Conservation (phyloP, 2,329 filamentous ascomycete species). For the Colletotrichum eremochloae region DNA sequence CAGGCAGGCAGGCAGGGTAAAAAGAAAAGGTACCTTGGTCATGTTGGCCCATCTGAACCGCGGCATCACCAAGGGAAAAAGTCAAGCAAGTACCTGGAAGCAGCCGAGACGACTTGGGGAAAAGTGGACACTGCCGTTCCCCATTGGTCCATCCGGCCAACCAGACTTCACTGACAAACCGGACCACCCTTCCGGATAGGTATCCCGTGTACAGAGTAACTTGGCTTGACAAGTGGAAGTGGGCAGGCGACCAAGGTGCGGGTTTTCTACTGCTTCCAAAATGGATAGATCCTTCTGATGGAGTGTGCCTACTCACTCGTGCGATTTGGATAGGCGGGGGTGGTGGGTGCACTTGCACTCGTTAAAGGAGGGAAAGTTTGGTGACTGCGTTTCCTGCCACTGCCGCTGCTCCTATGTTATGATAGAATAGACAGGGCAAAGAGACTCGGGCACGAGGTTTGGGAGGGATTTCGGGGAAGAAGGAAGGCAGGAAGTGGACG, state of each 20-base stretch:
- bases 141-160: background rate
- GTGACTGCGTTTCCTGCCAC: background rate
- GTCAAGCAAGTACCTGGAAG: constrained; percentile 1
- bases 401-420: background rate
- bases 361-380: background rate
- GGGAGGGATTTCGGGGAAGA: background rate
- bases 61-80: background rate
- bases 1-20: background rate
- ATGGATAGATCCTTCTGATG: no score
- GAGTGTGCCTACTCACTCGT: no score
- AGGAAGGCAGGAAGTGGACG: background rate
- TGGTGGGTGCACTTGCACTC: background rate
- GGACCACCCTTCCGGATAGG: background rate
- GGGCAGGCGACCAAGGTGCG: constrained; percentile 7
- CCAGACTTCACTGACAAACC: background rate
- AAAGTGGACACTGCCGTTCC: background rate
- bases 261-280: background rate
- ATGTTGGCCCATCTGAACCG: background rate
- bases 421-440: background rate
- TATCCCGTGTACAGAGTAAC: background rate
- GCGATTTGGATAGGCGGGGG: background rate
- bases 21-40: constrained; percentile 5
- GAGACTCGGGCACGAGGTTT: background rate
- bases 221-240: background rate
- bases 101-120: constrained; percentile 23